Percentiles rank a stretch among this genome's conserved stretches.
Conservation (phyloP, 148 eudicot species). For the Nepenthes gracilis region DNA sequence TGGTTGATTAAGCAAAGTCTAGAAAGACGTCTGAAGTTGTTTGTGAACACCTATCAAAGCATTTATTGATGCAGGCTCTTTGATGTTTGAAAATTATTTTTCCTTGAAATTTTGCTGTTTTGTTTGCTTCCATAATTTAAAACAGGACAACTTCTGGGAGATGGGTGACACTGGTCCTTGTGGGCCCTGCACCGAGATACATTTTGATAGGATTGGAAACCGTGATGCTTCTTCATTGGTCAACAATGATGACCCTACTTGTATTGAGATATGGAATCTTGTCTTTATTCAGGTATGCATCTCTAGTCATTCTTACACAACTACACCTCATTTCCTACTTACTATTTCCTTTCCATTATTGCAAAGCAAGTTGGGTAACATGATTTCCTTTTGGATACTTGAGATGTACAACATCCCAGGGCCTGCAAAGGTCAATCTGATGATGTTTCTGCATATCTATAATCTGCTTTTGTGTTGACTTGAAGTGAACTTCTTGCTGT, state of each 20-base stretch:
- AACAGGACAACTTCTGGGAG: slow-evolving; percentile 98
- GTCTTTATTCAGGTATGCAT: slow-evolving; percentile 86
- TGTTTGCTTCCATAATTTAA: slow-evolving; percentile 4
- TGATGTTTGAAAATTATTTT: not conserved
- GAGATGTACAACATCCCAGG: no score
- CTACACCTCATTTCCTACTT: not conserved
- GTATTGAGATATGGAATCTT: slow-evolving; percentile 96
- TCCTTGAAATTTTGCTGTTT: not conserved
- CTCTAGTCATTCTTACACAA: not conserved
- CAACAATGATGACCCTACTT: slow-evolving; percentile 92
- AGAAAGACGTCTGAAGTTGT: no score
- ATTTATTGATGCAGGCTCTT: not conserved
- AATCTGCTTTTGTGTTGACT: not conserved
- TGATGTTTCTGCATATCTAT: no score
- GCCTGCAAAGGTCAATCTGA: no score
- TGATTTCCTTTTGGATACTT: not conserved
- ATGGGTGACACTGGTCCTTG: slow-evolving; percentile 99
- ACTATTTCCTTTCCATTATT: not conserved
- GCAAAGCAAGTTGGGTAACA: not conserved
- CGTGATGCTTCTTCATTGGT: slow-evolving; percentile 91
- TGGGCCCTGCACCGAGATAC: slow-evolving; percentile 98
- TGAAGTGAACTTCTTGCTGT: not conserved
- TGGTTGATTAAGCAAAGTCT: no score
- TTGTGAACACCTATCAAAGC: no score
- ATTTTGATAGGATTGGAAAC: slow-evolving; percentile 84